phyloP scores from a whole-genome alignment of 2,329 filamentous ascomycete genomes.

The Xylaria arbuscula region DNA sequence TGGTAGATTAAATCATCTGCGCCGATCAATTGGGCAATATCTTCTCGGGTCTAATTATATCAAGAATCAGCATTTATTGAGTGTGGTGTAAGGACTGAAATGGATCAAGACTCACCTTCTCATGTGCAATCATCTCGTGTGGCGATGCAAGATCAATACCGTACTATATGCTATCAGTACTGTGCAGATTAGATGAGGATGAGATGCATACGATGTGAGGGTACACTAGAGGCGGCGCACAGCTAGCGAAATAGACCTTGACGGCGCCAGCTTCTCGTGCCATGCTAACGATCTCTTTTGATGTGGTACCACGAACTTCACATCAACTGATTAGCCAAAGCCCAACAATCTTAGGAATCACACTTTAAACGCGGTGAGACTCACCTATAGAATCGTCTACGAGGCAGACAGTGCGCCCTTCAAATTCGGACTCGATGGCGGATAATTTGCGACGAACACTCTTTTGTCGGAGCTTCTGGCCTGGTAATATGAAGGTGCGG shows the following conservation, averaged over 20 bases:
- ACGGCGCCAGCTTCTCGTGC: slow-evolving; percentile 83
- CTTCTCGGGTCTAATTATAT: slow-evolving; percentile 43
- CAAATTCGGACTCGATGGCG: slow-evolving; percentile 86
- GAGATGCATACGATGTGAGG: slow-evolving; percentile 79
- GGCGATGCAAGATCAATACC: slow-evolving; percentile 77
- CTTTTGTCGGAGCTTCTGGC: slow-evolving; percentile 82
- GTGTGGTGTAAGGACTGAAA: background rate
- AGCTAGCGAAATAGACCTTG: slow-evolving; percentile 85
- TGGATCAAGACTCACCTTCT: slow-evolving; percentile 63
- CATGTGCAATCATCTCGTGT: slow-evolving; percentile 76
- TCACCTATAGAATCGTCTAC: slow-evolving; percentile 84
- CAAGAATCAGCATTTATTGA: slow-evolving; percentile 3
- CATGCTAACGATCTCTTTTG: slow-evolving; percentile 83
- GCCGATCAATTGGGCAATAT: slow-evolving; percentile 65
- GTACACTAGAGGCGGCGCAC: slow-evolving; percentile 83
- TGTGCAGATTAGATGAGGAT: background rate
- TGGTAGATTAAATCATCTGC: slow-evolving; percentile 83
- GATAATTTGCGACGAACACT: slow-evolving; percentile 91
- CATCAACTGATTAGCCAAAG: slow-evolving; percentile 11
- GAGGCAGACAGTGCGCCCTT: slow-evolving; percentile 80
- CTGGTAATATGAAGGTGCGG: slow-evolving; percentile 78
- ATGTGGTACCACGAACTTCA: slow-evolving; percentile 82
- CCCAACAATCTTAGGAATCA: background rate
- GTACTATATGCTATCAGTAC: slow-evolving; percentile 38
- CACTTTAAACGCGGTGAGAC: too few species aligned